Evolutionary conservation across 305 asterid species (phyloP).

Genomic region (Solanum hybrid): DNA sequence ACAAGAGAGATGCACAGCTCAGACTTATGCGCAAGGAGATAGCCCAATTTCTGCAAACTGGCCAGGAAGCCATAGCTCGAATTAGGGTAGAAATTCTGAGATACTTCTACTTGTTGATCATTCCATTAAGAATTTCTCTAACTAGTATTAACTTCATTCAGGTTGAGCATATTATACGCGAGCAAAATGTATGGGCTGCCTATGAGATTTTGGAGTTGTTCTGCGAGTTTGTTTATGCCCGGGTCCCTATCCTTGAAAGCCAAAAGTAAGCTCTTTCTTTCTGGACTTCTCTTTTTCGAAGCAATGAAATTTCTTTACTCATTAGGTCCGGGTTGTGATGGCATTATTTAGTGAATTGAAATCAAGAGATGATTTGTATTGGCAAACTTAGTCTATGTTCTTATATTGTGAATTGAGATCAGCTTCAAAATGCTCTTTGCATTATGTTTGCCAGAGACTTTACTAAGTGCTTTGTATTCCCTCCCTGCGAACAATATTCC

Average conservation of each 20-base stretch:
- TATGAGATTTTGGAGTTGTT: conserved; percentile 79
- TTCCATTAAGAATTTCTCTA: neutral
- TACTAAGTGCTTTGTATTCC: neutral
- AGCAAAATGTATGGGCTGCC: conserved; percentile 86
- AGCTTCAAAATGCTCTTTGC: neutral
- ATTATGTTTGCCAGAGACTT: neutral
- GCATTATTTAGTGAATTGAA: neutral
- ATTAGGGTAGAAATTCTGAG: conserved; percentile 50
- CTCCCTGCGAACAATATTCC: neutral
- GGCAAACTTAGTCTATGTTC: neutral
- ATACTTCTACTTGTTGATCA: conserved; percentile 3
- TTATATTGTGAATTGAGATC: neutral
- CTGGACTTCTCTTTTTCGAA: neutral
- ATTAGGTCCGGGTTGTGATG: neutral
- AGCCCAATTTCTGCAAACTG: conserved; percentile 76
- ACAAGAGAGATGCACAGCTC: conserved; percentile 72
- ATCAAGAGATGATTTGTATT: neutral
- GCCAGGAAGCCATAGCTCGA: conserved; percentile 86
- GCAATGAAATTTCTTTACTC: neutral
- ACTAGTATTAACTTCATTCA: conserved; percentile 15
- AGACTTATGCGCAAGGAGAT: conserved; percentile 83
- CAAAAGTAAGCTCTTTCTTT: conserved; percentile 41
- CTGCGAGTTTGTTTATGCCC: conserved; percentile 78
- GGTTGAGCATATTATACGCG: conserved; percentile 94
- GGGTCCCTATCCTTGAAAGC: conserved; percentile 83